Evolutionary conservation across 108 stramenopile genomes (phyloP), one percentile per base, ranked within the genome.

Genomic region (Poteriospumella lacustris): DNA sequence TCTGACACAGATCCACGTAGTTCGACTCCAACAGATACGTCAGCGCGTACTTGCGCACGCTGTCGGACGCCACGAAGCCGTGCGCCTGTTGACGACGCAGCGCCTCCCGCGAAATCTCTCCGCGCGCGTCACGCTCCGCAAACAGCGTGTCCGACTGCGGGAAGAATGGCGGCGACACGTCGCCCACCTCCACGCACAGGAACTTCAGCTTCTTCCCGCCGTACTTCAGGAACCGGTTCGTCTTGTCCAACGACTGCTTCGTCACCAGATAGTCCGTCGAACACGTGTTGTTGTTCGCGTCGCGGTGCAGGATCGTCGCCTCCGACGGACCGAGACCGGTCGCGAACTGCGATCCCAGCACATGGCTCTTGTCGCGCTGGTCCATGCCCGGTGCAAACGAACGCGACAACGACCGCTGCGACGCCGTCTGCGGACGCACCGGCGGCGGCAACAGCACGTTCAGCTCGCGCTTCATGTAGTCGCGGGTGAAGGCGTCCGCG

Each of bases 181-280:
- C 12, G 28, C 3, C 28, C 33, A 38, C 33, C 33, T 73, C 70
- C 9, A 73, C 47, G 42, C 70, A 34, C 42, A 26, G 43, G 33
- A 73, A 73, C 3, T 31, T 3, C 5, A 73, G 36, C 28, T 26
- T 28, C 41, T 33, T 3, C 3, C 47, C 47, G 36, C 36, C 70
- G 36, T 52, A 73, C 26, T 73, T 73, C 9, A 73, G 12, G 70
- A 73, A 73, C 36, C 5, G 43, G 70, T 73, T 73, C 5, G 70
- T 42, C 42, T 39, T 42, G 33, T 42, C 40, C 70, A 73, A 5
- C 5, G 3, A 5, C 41, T 73, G 31, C 42, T 73, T 73, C 26
- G 19, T 73, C 42, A 28, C 42, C 3, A 73, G 36, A 38, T 73
- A 73, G 31, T 73, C 70, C 5, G 47, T 56, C 26, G n/a, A 29